Evolutionary conservation across 2,329 filamentous ascomycete species (phyloP).

Genomic region (Fusarium sp.): DNA sequence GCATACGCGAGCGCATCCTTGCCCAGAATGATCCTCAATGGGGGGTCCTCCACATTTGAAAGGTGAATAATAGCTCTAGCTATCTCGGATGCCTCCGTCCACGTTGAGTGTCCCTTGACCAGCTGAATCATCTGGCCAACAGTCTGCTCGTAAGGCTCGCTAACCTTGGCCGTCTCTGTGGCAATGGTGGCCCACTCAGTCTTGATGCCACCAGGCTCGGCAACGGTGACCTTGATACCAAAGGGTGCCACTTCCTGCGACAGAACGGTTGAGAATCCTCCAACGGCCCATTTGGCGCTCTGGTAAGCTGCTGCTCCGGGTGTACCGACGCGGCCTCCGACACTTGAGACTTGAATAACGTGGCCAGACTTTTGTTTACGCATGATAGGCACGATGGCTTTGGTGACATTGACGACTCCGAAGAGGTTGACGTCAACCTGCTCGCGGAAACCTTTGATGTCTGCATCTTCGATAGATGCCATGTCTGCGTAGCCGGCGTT

Average conservation of each 20-base stretch:
- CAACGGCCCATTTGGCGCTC: conserved; percentile 51
- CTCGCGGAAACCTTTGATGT: conserved; percentile 55
- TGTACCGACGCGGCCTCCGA: conserved; percentile 48
- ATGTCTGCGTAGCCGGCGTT: conserved; percentile 67
- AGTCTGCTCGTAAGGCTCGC: conserved; percentile 47
- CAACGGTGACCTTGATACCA: conserved; percentile 50
- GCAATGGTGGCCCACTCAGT: conserved; percentile 50
- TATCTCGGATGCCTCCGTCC: conserved; percentile 36
- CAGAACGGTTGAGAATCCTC: conserved; percentile 49
- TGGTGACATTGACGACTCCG: conserved; percentile 62
- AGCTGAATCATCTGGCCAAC: conserved; percentile 43
- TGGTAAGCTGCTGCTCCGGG: conserved; percentile 49
- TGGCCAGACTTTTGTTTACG: conserved; percentile 42
- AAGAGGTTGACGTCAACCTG: conserved; percentile 69
- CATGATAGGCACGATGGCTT: conserved; percentile 48
- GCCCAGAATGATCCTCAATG: conserved; percentile 45
- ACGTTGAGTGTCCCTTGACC: not conserved
- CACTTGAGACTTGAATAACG: conserved; percentile 52
- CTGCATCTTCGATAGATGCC: conserved; percentile 61
- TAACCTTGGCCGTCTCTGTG: conserved; percentile 39
- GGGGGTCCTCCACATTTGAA: conserved; percentile 39
- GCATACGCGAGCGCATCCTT: conserved; percentile 39
- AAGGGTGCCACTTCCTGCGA: conserved; percentile 47
- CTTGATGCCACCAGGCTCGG: conserved; percentile 52
- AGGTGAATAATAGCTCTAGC: conserved; percentile 42